Base-by-base conservation (phyloP, 1,284 basidiomycete species). In the Cutaneotrichosporon sp. region DNA sequence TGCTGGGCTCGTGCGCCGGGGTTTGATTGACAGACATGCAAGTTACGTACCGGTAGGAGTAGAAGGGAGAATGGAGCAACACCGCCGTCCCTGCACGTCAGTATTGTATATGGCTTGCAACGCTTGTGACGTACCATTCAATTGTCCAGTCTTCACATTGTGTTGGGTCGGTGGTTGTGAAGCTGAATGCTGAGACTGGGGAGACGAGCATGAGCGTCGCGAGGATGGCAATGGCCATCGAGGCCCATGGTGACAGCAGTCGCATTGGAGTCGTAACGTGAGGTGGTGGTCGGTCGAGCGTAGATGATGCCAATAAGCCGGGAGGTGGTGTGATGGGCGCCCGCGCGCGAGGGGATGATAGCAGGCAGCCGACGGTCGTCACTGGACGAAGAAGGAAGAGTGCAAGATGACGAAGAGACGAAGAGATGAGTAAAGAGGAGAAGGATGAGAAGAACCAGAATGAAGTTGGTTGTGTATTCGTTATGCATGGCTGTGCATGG, bases 61-160 rank as follows among this genome's bases (percentile, higher is more conserved):
- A 64, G 37, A 12, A 72, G 50, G 31, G 63, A 52, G 52, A 66
- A 72, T 2, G 70, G 29, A 29, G 32, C 25, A 29, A 31, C 29
- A 31, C 14, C 10, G 29, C 29, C 9, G 29, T 10, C 10, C 22
- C 32, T 12, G n/a, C 10, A 27, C 14, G 4, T 7, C 16, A 5
- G n/a, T n/a, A n/a, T n/a, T n/a, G n/a, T n/a, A n/a, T n/a, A n/a
- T n/a, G n/a, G n/a, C n/a, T n/a, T n/a, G n/a, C n/a, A n/a, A n/a
- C n/a, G n/a, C n/a, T n/a, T n/a, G n/a, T n/a, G n/a, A 58, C 65
- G 34, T 45, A 70, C 70, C 68, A 72, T 48, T 60, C 54, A 3
- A 71, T 52, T 0, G 71, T 73, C 26, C 64, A 60, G 39, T 68
- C 54, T 4, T 60, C 55, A 49, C 71, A 73, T 60, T 71, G 68